These are phyloP conservation scores for Suhomyces wounanorum DNA, from an alignment of 1,139 yeast genomes.

Conservation along the genomic window DNA sequence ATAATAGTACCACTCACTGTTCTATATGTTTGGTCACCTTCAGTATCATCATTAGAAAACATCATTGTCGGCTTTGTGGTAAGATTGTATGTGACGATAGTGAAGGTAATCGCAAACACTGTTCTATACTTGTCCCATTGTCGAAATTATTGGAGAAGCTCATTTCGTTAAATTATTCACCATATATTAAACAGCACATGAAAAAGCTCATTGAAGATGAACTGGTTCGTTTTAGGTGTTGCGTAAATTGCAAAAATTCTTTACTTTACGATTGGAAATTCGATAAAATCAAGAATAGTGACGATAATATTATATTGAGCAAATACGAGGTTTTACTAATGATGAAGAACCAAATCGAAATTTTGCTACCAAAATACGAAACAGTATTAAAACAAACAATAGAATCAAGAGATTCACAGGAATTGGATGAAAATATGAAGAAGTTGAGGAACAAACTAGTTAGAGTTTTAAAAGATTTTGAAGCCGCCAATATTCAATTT, in stretches of 20 bases:
- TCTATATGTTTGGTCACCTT: slow-evolving; percentile 63
- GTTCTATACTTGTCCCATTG: slow-evolving; percentile 75
- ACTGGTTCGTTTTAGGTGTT: slow-evolving; percentile 45
- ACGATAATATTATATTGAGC: slow-evolving; percentile 3
- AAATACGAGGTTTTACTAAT: slow-evolving; percentile 35
- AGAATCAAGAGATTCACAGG: not conserved
- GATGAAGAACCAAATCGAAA: slow-evolving; percentile 36
- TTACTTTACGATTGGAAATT: slow-evolving; percentile 60
- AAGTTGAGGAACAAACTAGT: slow-evolving; percentile 32
- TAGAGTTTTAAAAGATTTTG: slow-evolving; percentile 38
- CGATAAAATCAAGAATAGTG: slow-evolving; percentile 31
- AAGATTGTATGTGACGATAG: slow-evolving; percentile 74
- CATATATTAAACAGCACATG: slow-evolving; percentile 27
- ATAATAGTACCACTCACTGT: slow-evolving; percentile 53
- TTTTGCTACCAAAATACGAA: slow-evolving; percentile 35
- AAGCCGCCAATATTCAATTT: slow-evolving; percentile 29
- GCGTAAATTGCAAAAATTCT: slow-evolving; percentile 65
- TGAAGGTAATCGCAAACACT: slow-evolving; percentile 36
- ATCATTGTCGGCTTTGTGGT: slow-evolving; percentile 90
- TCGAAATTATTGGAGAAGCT: slow-evolving; percentile 46
- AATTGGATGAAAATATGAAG: slow-evolving; percentile 17
- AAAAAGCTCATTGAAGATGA: slow-evolving; percentile 18
- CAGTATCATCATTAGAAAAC: slow-evolving; percentile 66
- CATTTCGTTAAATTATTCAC: slow-evolving; percentile 39
- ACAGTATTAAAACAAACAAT: not conserved